Conservation (phyloP, 106 monocot genomes). For the Dendrobium nobile region DNA sequence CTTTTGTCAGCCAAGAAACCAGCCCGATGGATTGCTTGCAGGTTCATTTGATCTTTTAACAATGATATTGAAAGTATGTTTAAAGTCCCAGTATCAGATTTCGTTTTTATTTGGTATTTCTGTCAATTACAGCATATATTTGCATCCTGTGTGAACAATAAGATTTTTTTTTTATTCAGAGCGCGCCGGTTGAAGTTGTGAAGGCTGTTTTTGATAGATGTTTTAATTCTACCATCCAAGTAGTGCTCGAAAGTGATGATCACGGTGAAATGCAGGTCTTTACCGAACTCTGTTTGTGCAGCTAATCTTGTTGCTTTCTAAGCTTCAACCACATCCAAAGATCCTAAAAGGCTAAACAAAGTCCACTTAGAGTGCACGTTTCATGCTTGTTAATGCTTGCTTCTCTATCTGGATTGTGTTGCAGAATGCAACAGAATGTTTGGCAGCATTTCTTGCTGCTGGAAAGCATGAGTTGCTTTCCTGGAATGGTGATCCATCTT, state of each 20-base stretch:
- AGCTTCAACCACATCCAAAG: not conserved
- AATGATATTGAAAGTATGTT: constrained; percentile 82
- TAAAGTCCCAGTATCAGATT: not conserved
- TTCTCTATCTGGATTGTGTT: constrained; percentile 5
- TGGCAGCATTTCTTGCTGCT: constrained; percentile 67
- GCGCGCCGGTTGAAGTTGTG: constrained; percentile 62
- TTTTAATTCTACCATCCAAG: constrained; percentile 51
- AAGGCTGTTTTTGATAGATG: constrained; percentile 73
- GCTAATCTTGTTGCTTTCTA: not conserved
- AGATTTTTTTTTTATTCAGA: constrained; percentile 23
- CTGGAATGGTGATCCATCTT: constrained; percentile 56
- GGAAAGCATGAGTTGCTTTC: constrained; percentile 77
- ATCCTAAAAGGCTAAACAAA: not conserved
- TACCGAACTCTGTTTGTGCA: not conserved
- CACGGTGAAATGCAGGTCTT: constrained; percentile 92
- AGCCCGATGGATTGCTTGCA: constrained; percentile 66
- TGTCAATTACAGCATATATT: not conserved
- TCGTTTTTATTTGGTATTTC: not conserved
- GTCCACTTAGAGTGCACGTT: not conserved
- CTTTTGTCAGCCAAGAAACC: constrained; percentile 54
- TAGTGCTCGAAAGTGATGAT: constrained; percentile 82
- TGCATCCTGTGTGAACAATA: constrained; percentile 2
- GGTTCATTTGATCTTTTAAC: constrained; percentile 91
- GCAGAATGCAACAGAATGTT: constrained; percentile 97
- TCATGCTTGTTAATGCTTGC: not conserved